Evolutionary conservation across 164 flowering plant species (phyloP), one percentile per base, ranked within the genome.

Genomic region (Vitis riparia): DNA sequence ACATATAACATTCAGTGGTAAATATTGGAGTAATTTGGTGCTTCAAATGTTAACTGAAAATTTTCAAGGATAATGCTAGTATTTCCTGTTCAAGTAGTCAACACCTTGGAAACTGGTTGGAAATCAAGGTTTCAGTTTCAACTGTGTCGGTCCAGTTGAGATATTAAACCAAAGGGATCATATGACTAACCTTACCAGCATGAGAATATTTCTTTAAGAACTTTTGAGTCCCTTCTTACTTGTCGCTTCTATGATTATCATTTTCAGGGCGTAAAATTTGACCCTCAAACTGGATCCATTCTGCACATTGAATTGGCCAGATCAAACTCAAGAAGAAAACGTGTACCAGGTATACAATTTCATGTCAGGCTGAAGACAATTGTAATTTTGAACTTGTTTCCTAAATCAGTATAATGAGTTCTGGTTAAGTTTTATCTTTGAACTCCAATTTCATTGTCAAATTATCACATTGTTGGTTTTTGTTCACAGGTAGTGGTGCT

Each of bases 231-330:
- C 14, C 37, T 15, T 23, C 50, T 30, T 55, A 15, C 44, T 16
- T 56, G 12, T 69, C 62, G 0, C 57, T 71, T 37, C 29, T 64
- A 5, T 12, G 51, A 47, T 63, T 53, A 55, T 65, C 51, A 50
- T 62, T 66, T 75, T 62, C 85, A 94, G 97, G 98, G 98, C 76
- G 85, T 80, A 14, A 84, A 73, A 59, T 94, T 92, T 81, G 97
- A 94, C 68, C 97, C 97, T 37, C 85, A 88, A 70, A 73, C 83
- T 52, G 96, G 94, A 56, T 83, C 89, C 8, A 70, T 69, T 62
- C 78, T 94, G 82, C 94, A 90, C 81, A 82, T 94, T 70, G 98
- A 92, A 76, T 76, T 89, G 58, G 98, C 98, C 0, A 88, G 96
- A 79, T 86, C 97, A 72, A 90, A 94, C 78, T 94, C 97, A 58